Evolutionary conservation across 768 basidiomycete species (phyloP).

Genomic region (Tremella mesenterica): DNA sequence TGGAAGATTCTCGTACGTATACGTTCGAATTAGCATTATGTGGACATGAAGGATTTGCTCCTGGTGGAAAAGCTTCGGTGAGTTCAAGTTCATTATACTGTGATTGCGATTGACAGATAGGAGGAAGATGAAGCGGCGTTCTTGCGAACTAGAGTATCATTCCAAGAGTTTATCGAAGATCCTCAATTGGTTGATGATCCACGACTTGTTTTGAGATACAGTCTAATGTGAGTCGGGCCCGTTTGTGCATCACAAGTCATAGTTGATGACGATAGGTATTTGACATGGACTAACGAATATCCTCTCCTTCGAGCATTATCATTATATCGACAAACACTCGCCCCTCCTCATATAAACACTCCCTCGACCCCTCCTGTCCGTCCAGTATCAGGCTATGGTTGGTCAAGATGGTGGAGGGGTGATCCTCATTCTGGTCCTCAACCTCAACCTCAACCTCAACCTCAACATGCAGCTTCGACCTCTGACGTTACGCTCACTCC

Average conservation of each 20-base stretch:
- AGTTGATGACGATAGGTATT: constrained; percentile 51
- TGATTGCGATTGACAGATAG: constrained; percentile 46
- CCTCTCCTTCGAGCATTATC: constrained; percentile 66
- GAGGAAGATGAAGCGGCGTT: constrained; percentile 52
- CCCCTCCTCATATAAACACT: constrained; percentile 18
- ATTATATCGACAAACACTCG: constrained; percentile 54
- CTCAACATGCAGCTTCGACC: constrained; percentile 3
- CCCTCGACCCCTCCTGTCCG: constrained; percentile 6
- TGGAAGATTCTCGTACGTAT: constrained; percentile 53
- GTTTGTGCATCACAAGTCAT: neutral
- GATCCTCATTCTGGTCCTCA: too few relatives aligned
- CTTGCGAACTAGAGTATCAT: constrained; percentile 57
- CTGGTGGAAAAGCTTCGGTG: neutral
- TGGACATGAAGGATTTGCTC: constrained; percentile 39
- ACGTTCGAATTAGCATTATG: constrained; percentile 66
- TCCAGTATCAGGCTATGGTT: constrained; percentile 34
- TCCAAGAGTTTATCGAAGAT: constrained; percentile 59
- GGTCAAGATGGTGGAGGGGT: constrained; percentile 45
- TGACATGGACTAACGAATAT: constrained; percentile 65
- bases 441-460: too few relatives aligned
- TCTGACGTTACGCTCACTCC: neutral
- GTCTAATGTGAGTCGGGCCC: constrained; percentile 58
- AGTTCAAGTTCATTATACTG: constrained; percentile 6
- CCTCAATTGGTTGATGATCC: constrained; percentile 56
- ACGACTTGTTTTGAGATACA: constrained; percentile 66